Base-by-base conservation (phyloP, 768 basidiomycete species). In the Gloeostereum incarnatum region DNA sequence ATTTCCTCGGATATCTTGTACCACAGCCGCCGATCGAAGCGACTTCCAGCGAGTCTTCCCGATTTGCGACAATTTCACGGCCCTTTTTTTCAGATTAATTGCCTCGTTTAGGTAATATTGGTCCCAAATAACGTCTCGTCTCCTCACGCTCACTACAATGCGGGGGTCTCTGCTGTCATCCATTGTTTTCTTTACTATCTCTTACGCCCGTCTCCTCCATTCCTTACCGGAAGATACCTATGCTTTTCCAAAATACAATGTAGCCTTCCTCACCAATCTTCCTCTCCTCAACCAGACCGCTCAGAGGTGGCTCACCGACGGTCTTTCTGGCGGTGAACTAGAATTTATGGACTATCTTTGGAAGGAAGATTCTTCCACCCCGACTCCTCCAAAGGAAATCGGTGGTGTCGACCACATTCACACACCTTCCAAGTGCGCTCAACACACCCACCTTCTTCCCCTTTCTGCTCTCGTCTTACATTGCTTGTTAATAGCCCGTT, bases 181-280 rank as follows among this genome's bases (percentile, higher is more conserved):
- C 23, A 29, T 20, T 25, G 10, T 32, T 27, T 39, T 24, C 44
- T 49, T 20, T 39, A 47, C 44, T 45, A 55, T 19, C 41, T 56
- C 32, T 35, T 50, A 47, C 29, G 58, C 70, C 27, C 65, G 68
- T 36, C 46, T 76, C n/a, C 55, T 79, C 20, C 78, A 86, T 52
- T 75, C 81, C 6, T 68, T 87, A 32, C 86, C 88, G 20, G 82
- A 89, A 49, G 88, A 91, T 49, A 65, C 77, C 11, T 73, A 77
- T 56, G 80, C 88, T 0, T 88, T 81, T 53, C 89, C 88, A 46
- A 91, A 91, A 55, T 83, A 75, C 54, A 71, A 75, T 29, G 79
- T 91, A 43, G 62, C 77, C 27, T 91, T 86, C 58, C 73, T 91
- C 52, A 84, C 86, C 53, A 71, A 72, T 41, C 71, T 78, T n/a